A percentile compares a stretch with the other conserved stretches of the same genome.
phyloP scores from a whole-genome alignment of 495 filamentous ascomycete genomes.

The Sphaerosporella brunnea region DNA sequence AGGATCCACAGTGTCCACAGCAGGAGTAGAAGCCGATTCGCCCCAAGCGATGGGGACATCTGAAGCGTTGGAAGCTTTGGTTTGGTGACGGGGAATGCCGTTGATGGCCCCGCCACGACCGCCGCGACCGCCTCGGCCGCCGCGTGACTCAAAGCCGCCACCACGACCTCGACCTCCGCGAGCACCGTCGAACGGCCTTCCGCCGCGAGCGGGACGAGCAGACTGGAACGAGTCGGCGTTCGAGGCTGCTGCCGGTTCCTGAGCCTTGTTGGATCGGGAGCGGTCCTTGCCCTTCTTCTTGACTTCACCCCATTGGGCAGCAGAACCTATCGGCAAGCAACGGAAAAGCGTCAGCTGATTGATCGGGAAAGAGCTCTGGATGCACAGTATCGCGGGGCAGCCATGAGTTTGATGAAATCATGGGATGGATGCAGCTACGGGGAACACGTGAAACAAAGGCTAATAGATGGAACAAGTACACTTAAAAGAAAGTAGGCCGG shows the following conservation, averaged over 20 bases:
- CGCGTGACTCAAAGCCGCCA: conserved; percentile 36
- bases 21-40: conserved; percentile 16
- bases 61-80: conserved; percentile 19
- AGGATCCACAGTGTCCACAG: conserved; percentile 18
- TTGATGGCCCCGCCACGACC: conserved; percentile 45
- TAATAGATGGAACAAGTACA: too few species aligned
- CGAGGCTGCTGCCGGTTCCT: conserved; percentile 44
- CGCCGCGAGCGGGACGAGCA: conserved; percentile 30
- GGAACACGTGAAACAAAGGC: conserved; percentile 4
- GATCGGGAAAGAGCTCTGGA: not conserved
- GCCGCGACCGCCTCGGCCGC: conserved; percentile 56
- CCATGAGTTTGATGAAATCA: conserved; percentile 5
- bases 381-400: conserved; percentile 5
- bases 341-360: not conserved
- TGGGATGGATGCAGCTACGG: not conserved
- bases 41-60: conserved; percentile 25
- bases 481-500: too few species aligned
- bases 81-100: conserved; percentile 28
- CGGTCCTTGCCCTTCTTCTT: conserved; percentile 80
- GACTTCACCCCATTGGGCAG: conserved; percentile 89
- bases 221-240: conserved; percentile 27
- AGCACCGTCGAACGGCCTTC: conserved; percentile 31
- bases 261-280: conserved; percentile 62
- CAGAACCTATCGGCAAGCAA: conserved; percentile 41
- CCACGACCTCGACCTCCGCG: conserved; percentile 53